Evolutionary conservation across 805 yeast genomes (phyloP), one percentile per base, ranked within the genome.

Genomic region (Dipodascus albidus): DNA sequence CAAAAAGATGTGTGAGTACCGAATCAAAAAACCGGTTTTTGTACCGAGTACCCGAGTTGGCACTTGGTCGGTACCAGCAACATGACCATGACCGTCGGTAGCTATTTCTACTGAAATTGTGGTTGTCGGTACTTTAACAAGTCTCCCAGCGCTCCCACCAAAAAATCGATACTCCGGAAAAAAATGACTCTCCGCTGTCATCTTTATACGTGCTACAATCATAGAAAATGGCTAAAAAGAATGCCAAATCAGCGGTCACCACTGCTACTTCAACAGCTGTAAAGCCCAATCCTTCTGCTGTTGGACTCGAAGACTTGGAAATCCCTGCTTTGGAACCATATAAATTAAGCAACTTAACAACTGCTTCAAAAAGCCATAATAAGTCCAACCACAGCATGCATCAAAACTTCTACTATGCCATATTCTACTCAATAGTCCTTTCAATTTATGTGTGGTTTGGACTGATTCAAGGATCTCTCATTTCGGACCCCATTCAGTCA

Each of bases 401-500:
- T 22, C 31, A 22, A 15, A 47, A 23, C 27, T 22, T 47, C 19
- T 17, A 6, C n/a, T 23, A 47, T 19, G 49, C 50, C 19, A 47
- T 35, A 33, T 3, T 50, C 9, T 56, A 56, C 52, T 50, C 59
- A 6, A 49, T 27, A 3, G 51, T 50, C 1, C 33, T 56, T 4
- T 17, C 49, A 9, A 49, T 51, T 11, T 55, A 54, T 42, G 47
- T 52, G 21, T 47, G 53, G 50, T 50, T 54, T 48, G 27, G 35
- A 22, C 49, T 56, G 19, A 47, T 33, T 44, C 15, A 50, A 9
- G 54, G 60, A 19, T 23, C 51, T 11, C 52, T 59, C 23, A 21
- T 52, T 22, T 49, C 51, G 3, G 57, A 54, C 35, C 62, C 62
- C 1, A 58, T 52, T 4, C 38, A 41, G 47, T 50, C 60, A 38